A percentile compares a stretch with the other conserved stretches of the same genome.
Evolutionary conservation across 306 rosid genomes (phyloP).

Genomic region (Mimosa pudica): DNA sequence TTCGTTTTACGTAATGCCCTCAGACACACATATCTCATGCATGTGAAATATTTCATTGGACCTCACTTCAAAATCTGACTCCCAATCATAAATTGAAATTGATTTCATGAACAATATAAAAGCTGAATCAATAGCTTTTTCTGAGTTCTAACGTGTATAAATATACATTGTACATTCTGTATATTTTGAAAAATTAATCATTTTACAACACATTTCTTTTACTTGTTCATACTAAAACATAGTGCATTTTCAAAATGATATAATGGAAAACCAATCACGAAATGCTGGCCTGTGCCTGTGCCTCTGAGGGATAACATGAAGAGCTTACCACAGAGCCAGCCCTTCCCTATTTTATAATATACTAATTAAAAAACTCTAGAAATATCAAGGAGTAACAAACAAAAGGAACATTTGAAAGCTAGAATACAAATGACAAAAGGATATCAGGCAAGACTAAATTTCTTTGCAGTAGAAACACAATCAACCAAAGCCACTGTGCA

Average conservation of each 20-base stretch:
- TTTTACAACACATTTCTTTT: not conserved
- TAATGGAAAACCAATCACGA: not conserved
- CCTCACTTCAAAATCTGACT: not conserved
- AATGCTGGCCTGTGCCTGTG: too few relatives aligned
- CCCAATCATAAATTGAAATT: not conserved
- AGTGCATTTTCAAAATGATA: not conserved
- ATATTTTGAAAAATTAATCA: not conserved
- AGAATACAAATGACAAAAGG: not conserved
- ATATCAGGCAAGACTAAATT: not conserved
- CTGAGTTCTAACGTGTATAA: not conserved
- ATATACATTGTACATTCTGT: not conserved
- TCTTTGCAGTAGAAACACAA: not conserved
- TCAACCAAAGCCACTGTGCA: not conserved
- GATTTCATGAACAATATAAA: not conserved
- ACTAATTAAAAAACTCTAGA: not conserved
- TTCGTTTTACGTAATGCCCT: too few relatives aligned
- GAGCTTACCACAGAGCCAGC: not conserved
- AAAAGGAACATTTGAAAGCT: slow-evolving; percentile 1
- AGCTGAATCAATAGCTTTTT: not conserved
- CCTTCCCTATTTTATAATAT: not conserved
- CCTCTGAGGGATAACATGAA: not conserved
- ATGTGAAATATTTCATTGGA: not conserved
- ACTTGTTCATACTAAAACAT: not conserved
- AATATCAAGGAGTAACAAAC: not conserved
- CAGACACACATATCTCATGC: not conserved